Conservation (phyloP, 2,329 filamentous ascomycete genomes). For the Biscogniauxia sp. region DNA sequence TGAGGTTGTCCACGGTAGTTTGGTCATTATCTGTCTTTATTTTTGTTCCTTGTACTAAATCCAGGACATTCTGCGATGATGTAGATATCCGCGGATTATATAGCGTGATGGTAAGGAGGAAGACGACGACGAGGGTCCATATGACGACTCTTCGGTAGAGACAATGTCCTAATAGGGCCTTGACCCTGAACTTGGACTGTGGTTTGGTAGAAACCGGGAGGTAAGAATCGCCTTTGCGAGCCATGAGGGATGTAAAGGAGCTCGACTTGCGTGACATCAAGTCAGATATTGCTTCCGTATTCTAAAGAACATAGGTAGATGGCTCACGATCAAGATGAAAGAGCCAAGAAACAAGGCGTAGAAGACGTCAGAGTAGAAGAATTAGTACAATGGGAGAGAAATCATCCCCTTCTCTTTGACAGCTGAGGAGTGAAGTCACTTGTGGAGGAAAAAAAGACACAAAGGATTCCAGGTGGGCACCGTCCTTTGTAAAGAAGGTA, state of each 20-base stretch:
- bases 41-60: constrained; percentile 28
- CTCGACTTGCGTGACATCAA: constrained; percentile 24
- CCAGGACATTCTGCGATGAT: constrained; percentile 27
- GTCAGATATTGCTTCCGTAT: constrained; percentile 27
- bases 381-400: not conserved
- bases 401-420: not conserved
- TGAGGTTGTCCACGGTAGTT: constrained; percentile 8
- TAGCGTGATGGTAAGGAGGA: constrained; percentile 41
- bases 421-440: not conserved
- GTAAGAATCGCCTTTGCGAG: constrained; percentile 24
- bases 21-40: constrained; percentile 9
- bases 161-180: constrained; percentile 48
- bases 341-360: not conserved
- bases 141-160: constrained; percentile 52
- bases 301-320: constrained; percentile 1
- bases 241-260: constrained; percentile 16
- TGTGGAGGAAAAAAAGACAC: not conserved
- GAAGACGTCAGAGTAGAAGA: not conserved
- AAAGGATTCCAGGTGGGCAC: not conserved
- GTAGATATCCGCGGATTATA: constrained; percentile 32
- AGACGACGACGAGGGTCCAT: constrained; percentile 45
- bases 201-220: constrained; percentile 33
- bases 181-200: constrained; percentile 41
- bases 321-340: not conserved
- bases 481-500: not conserved